phyloP scores from a whole-genome alignment of 2,329 filamentous ascomycete species.

The Diaporthe caulivora region DNA sequence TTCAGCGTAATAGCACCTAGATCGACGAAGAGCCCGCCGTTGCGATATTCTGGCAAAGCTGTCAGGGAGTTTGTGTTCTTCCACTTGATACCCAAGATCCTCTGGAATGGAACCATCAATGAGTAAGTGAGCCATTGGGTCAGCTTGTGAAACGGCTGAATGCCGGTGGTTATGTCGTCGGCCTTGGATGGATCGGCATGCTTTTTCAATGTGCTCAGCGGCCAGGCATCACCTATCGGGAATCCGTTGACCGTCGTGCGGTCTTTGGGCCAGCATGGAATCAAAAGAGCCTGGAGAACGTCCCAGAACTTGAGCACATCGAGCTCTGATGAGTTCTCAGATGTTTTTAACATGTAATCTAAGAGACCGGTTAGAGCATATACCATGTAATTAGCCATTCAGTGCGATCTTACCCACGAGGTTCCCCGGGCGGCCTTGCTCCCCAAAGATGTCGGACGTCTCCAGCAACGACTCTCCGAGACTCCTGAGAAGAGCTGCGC shows the following conservation, averaged over 20 bases:
- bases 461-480: slow-evolving; percentile 57
- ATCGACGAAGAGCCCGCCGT: slow-evolving; percentile 89
- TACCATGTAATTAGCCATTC: neutral
- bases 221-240: slow-evolving; percentile 65
- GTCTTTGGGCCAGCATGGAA: slow-evolving; percentile 62
- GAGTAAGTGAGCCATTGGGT: slow-evolving; percentile 97
- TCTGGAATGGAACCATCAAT: slow-evolving; percentile 91
- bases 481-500: slow-evolving; percentile 55
- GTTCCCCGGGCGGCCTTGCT: slow-evolving; percentile 58
- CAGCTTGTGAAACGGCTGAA: slow-evolving; percentile 92
- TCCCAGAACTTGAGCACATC: slow-evolving; percentile 58
- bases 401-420: slow-evolving; percentile 56
- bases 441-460: slow-evolving; percentile 55
- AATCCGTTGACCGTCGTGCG: slow-evolving; percentile 62
- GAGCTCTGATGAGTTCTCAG: slow-evolving; percentile 46
- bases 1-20: slow-evolving; percentile 85
- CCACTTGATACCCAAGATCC: slow-evolving; percentile 83
- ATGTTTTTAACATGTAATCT: slow-evolving; percentile 56
- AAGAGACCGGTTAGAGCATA: neutral
- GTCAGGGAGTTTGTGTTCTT: slow-evolving; percentile 85
- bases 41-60: slow-evolving; percentile 91
- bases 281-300: slow-evolving; percentile 57
- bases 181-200: slow-evolving; percentile 11
- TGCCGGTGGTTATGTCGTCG: slow-evolving; percentile 51
- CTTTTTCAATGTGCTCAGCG: slow-evolving; percentile 69